Base-by-base conservation (phyloP, 1,284 basidiomycete genomes). In the Trametes hirsuta region DNA sequence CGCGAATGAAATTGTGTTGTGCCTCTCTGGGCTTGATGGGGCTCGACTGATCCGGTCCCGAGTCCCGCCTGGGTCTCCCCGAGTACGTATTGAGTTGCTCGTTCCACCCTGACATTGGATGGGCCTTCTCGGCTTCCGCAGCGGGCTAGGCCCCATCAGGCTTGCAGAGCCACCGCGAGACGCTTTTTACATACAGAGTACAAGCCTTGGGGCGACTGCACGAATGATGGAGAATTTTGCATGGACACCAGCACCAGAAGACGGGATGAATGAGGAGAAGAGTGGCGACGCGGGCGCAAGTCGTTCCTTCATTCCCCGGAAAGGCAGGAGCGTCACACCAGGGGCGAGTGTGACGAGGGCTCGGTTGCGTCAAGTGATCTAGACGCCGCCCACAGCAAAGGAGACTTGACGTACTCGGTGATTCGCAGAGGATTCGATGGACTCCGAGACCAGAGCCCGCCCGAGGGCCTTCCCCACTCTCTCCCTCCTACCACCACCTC, bases 401-500 rank as follows among this genome's bases (percentile, higher is more conserved):
- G 64, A 65, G 61, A 59, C 61, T 65, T 65, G 61, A 65, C 64
- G 60, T 61, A 61, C 63, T 48, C 45, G 52, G 46, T 46, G 58
- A 59, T 64, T 64, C 63, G 53, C 53, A 61, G 56, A 55, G 47
- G 45, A 53, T 51, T 60, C 64, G 52, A 58, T 58, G 58, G 47
- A 46, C 56, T 57, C 61, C 58, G 42, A 48, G 45, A 45, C 57
- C 53, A 55, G 42, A 45, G 46, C 51, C 49, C 49, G 22, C 35
- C 45, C 11, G 52, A 25, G 30, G 35, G 41, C n/a, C 60, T 49
- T 42, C 52, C 14, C 46, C 61, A 46, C 4, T 35, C 61, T 61
- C 47, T 53, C 37, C 21, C 57, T 48, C 58, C 39, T 53, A 50
- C 61, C 61, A 62, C 59, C 61, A 58, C 56, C 55, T 47, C 50